phyloP scores from a whole-genome alignment of 331 rosid genomes.

The Acacia pycnantha region DNA sequence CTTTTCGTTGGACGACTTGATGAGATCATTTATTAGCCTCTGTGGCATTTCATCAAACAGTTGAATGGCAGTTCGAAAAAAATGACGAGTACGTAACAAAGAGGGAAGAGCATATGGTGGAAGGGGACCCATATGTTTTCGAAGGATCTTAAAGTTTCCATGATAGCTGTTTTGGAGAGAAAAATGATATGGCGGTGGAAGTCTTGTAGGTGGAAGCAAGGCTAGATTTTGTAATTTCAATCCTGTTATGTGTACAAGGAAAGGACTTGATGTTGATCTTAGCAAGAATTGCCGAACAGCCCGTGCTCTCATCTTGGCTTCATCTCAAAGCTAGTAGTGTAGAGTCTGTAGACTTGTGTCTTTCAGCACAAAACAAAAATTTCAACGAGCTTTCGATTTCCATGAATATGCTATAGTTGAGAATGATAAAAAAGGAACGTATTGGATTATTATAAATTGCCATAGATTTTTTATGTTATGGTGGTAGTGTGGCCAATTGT shows the following conservation, averaged over 20 bases:
- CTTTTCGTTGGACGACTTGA: constrained; percentile 20
- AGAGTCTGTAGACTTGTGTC: neutral
- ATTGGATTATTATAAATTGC: too few relatives aligned
- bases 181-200: neutral
- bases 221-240: neutral
- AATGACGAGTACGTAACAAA: neutral
- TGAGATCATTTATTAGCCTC: constrained; percentile 21
- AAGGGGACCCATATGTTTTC: constrained; percentile 8
- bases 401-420: too few relatives aligned
- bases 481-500: too few relatives aligned
- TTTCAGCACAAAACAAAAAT: neutral
- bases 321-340: constrained; percentile 12
- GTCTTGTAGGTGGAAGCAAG: neutral
- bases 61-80: constrained; percentile 19
- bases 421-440: too few relatives aligned
- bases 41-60: constrained; percentile 45
- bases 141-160: neutral
- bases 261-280: neutral
- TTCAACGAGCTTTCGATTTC: neutral
- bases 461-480: too few relatives aligned
- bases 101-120: neutral
- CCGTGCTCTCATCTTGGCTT: constrained; percentile 32
- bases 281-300: neutral
- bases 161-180: constrained; percentile 18
- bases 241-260: neutral